Conservation (phyloP, 2,329 filamentous ascomycete genomes). For the Lachnellula suecica region DNA sequence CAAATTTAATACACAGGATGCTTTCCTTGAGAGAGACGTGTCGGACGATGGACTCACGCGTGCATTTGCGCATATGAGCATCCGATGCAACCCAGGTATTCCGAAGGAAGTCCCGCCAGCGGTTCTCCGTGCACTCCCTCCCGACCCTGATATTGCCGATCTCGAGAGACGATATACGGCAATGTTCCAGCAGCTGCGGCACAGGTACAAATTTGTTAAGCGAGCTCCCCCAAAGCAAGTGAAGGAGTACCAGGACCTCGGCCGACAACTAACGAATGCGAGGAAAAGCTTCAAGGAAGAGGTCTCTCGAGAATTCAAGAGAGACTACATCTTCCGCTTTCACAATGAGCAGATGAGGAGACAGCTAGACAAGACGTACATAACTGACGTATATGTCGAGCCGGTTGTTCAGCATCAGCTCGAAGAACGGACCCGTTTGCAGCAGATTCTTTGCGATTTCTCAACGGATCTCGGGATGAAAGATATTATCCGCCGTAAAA, state of each 20-base stretch:
- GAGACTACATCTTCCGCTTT: conserved; percentile 20
- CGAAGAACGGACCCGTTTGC: conserved; percentile 18
- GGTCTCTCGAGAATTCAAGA: conserved; percentile 9
- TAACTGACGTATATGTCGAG: conserved; percentile 2
- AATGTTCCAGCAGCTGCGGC: conserved; percentile 14
- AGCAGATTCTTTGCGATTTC: conserved; percentile 22
- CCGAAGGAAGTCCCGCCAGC: conserved; percentile 1
- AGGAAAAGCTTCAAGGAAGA: conserved; percentile 16
- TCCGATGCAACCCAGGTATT: conserved; percentile 19
- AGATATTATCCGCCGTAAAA: conserved; percentile 16
- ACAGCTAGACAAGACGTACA: conserved; percentile 11
- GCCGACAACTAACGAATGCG: conserved; percentile 11
- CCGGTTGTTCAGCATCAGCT: conserved; percentile 20
- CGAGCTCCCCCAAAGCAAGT: conserved; percentile 4
- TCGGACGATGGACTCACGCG: conserved; percentile 20
- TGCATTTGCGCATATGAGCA: conserved; percentile 24
- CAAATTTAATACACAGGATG: conserved; percentile 23
- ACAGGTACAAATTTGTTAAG: conserved; percentile 22
- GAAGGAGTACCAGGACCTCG: conserved; percentile 11
- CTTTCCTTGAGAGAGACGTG: conserved; percentile 21
- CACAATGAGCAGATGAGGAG: conserved; percentile 22
- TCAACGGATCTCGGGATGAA: conserved; percentile 16
- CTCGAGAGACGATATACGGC: conserved; percentile 16
- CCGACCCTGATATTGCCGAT: conserved; percentile 17
- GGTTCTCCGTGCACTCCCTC: conserved; percentile 1